These are phyloP conservation scores for Salvia rosmarinus DNA, from an alignment of 257 asterid species.

Conservation along the genomic window DNA sequence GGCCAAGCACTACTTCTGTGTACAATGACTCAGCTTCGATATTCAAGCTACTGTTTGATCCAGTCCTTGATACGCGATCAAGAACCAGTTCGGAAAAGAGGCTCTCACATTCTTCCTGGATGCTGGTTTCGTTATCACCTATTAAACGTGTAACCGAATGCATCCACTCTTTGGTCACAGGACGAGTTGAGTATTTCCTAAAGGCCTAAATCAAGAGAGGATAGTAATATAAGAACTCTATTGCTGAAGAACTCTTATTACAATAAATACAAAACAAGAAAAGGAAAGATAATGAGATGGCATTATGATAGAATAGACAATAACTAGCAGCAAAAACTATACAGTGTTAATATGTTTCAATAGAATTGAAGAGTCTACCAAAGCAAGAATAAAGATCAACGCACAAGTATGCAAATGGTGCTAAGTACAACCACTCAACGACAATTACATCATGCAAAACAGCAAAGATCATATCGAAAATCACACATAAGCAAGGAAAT, in stretches of 20 bases:
- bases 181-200: slow-evolving; percentile 54
- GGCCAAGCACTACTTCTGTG: slow-evolving; percentile 53
- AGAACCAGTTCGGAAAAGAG: slow-evolving; percentile 81
- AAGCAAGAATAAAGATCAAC: background rate
- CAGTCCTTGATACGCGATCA: slow-evolving; percentile 57
- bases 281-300: too few species aligned
- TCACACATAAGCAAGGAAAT: slow-evolving; percentile 5
- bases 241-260: slow-evolving; percentile 3
- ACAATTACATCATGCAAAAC: background rate
- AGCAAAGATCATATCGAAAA: background rate
- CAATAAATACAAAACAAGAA: background rate
- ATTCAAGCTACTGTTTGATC: slow-evolving; percentile 35
- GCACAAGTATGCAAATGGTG: slow-evolving; percentile 22
- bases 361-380: background rate
- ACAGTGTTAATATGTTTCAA: slow-evolving; percentile 16
- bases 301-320: too few species aligned
- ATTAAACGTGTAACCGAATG: slow-evolving; percentile 82
- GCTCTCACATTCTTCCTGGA: slow-evolving; percentile 94
- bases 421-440: slow-evolving; percentile 1
- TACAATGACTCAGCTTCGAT: slow-evolving; percentile 41
- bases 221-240: slow-evolving; percentile 23
- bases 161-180: slow-evolving; percentile 82
- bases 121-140: slow-evolving; percentile 84
- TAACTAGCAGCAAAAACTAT: slow-evolving; percentile 22
- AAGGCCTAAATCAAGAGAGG: slow-evolving; percentile 63